phyloP scores from a whole-genome alignment of 2,329 filamentous ascomycete species.

The Trichoderma sp. region DNA sequence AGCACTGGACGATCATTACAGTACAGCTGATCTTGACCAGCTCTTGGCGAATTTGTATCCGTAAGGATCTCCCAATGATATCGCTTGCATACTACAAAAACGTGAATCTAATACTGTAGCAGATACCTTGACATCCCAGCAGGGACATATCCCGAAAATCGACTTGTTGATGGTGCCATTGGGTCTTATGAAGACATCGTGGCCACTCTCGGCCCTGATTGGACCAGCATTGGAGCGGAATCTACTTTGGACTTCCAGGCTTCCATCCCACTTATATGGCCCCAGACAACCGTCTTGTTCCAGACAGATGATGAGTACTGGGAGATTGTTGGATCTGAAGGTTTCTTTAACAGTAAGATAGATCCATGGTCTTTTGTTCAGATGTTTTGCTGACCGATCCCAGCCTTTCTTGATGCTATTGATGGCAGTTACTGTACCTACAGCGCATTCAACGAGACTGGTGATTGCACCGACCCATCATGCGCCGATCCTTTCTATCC shows the following conservation, averaged over 20 bases:
- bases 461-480: constrained; percentile 32
- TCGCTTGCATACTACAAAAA: not conserved
- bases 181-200: not conserved
- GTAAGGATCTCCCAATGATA: not conserved
- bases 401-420: constrained; percentile 45
- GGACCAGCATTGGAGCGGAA: not conserved
- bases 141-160: constrained; percentile 4
- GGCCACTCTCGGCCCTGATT: not conserved
- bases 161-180: constrained; percentile 1
- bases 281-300: constrained; percentile 1
- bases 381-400: constrained; percentile 31
- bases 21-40: not conserved
- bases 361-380: not conserved
- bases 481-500: constrained; percentile 19
- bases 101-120: not conserved
- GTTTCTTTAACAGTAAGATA: constrained; percentile 6
- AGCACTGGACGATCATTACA: not conserved
- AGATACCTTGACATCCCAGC: not conserved
- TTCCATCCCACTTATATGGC: not conserved
- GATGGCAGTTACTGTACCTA: constrained; percentile 47
- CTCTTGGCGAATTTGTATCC: not conserved
- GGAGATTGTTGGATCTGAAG: not conserved
- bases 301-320: constrained; percentile 9
- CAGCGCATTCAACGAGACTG: constrained; percentile 32
- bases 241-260: constrained; percentile 6